phyloP scores from a whole-genome alignment of 352 stramenopile species.

The Phytophthora meadii region DNA sequence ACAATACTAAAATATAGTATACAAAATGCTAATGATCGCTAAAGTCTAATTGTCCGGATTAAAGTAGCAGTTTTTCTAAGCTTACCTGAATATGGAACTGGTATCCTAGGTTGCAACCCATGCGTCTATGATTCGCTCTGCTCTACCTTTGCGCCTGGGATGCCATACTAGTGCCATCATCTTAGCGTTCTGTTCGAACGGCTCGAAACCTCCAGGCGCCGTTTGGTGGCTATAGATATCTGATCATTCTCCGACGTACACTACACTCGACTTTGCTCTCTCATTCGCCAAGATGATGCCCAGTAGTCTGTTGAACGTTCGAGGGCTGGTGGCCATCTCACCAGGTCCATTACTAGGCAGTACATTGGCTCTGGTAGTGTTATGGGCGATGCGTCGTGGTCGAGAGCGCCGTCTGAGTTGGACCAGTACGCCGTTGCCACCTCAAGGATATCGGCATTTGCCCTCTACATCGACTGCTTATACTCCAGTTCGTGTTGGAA shows the following conservation, averaged over 20 bases:
- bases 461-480: constrained; percentile 6
- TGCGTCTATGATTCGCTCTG: no score
- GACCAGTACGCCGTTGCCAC: constrained; percentile 29
- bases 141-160: not conserved
- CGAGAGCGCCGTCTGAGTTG: constrained; percentile 20
- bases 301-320: constrained; percentile 8
- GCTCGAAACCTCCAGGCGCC: constrained; percentile 12
- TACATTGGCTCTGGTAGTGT: constrained; percentile 26
- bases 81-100: no score
- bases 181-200: constrained; percentile 10
- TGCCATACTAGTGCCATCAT: not conserved
- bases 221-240: constrained; percentile 1
- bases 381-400: constrained; percentile 28
- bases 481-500: constrained; percentile 6
- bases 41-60: not conserved
- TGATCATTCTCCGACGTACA: constrained; percentile 10
- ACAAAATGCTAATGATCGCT: not conserved
- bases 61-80: constrained; percentile 1
- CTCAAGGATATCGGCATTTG: constrained; percentile 19
- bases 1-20: not conserved
- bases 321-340: constrained; percentile 14
- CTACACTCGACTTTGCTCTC: not conserved
- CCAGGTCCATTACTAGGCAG: constrained; percentile 32
- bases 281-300: constrained; percentile 13
- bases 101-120: no score